A percentile compares a stretch with the other conserved stretches of the same genome.
Conservation (phyloP, 2,329 filamentous ascomycete genomes). For the Venturia asperata region DNA sequence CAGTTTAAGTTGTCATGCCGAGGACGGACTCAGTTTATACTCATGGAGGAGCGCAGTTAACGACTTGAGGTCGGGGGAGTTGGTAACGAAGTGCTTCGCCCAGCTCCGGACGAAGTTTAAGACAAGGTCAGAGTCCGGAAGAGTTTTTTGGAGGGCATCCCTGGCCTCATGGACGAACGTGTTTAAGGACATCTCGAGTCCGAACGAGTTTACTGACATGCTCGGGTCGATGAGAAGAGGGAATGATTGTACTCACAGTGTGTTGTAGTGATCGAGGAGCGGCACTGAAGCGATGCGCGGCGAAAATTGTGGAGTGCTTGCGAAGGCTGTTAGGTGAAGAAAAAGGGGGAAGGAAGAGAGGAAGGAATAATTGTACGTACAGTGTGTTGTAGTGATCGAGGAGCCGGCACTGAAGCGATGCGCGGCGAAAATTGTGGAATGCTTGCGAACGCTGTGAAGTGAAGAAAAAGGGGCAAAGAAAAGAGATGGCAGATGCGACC, state of each 20-base stretch:
- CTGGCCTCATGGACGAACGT: constrained; percentile 8
- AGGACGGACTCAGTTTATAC: constrained; percentile 2
- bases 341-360: background rate
- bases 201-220: constrained; percentile 5
- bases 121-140: constrained; percentile 8
- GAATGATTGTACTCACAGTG: background rate
- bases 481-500: background rate
- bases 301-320: background rate
- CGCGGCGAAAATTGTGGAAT: background rate
- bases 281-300: background rate
- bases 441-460: too few relatives aligned
- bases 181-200: constrained; percentile 1
- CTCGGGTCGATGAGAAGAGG: background rate
- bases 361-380: background rate
- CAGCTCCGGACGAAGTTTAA: constrained; percentile 10
- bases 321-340: too few relatives aligned
- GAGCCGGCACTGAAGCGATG: background rate
- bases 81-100: background rate
- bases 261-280: background rate
- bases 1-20: constrained; percentile 8
- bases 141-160: background rate
- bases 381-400: background rate
- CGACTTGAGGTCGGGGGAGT: background rate
- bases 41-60: constrained; percentile 1
- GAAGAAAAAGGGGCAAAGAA: too few relatives aligned